A percentile compares a stretch with the other conserved stretches of the same genome.
phyloP scores from a whole-genome alignment of 371 early-diverging fungal genomes.

The Synchytrium microbalum region DNA sequence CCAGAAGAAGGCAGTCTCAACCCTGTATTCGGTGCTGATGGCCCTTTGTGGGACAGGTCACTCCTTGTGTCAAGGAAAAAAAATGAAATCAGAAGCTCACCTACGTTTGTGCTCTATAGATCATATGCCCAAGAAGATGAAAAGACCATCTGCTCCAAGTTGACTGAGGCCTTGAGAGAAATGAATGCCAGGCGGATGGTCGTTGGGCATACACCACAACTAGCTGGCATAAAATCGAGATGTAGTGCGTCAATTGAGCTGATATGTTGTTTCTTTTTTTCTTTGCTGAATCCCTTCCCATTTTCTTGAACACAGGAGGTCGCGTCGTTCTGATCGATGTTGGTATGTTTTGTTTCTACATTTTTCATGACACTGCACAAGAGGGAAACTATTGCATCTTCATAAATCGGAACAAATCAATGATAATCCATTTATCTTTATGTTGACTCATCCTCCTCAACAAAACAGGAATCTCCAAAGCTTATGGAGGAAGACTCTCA shows the following conservation, averaged over 20 bases:
- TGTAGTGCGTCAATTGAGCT: slow-evolving; percentile 7
- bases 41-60: slow-evolving; percentile 20
- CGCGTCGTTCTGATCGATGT: too few species aligned
- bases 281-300: slow-evolving; percentile 54
- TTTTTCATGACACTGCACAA: too few species aligned
- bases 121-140: slow-evolving; percentile 57
- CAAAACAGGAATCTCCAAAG: slow-evolving; percentile 65
- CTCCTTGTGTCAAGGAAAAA: slow-evolving; percentile 17
- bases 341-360: too few species aligned
- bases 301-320: slow-evolving; percentile 26
- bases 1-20: slow-evolving; percentile 11
- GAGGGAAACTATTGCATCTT: too few species aligned
- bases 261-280: slow-evolving; percentile 51
- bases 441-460: slow-evolving; percentile 27
- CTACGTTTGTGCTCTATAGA: slow-evolving; percentile 56
- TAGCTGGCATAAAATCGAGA: slow-evolving; percentile 16
- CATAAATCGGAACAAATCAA: too few species aligned
- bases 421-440: too few species aligned
- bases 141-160: slow-evolving; percentile 33
- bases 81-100: too few species aligned
- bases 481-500: slow-evolving; percentile 54
- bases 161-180: slow-evolving; percentile 42
- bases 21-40: slow-evolving; percentile 26
- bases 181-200: slow-evolving; percentile 59
- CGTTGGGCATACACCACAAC: slow-evolving; percentile 68